These are phyloP conservation scores for Fusarium coffeatum DNA, from an alignment of 2,329 filamentous ascomycete species.

Conservation along the genomic window DNA sequence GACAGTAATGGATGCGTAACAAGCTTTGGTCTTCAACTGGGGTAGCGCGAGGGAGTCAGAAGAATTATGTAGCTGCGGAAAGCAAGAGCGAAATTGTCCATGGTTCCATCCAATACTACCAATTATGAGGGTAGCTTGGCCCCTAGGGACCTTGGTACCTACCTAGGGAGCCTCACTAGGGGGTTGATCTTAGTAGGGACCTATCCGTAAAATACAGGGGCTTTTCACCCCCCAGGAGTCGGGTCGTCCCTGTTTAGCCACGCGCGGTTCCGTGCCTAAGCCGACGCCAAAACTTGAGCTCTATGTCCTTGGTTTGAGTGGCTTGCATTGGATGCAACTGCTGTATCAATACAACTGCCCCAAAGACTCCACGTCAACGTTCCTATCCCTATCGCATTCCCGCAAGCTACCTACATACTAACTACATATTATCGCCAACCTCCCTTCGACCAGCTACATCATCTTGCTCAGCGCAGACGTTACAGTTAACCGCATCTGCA, in stretches of 20 bases:
- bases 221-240: background rate
- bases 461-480: background rate
- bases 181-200: background rate
- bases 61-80: background rate
- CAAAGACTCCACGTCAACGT: slow-evolving; percentile 36
- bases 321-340: background rate
- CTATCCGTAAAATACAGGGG: slow-evolving; percentile 12
- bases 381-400: slow-evolving; percentile 14
- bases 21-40: background rate
- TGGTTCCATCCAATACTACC: too few relatives aligned
- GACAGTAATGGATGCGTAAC: background rate
- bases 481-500: background rate
- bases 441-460: slow-evolving; percentile 4
- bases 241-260: background rate
- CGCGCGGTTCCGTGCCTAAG: background rate
- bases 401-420: slow-evolving; percentile 1
- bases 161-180: slow-evolving; percentile 6
- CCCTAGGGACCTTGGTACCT: too few relatives aligned
- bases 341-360: background rate
- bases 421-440: slow-evolving; percentile 2
- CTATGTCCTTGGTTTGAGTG: slow-evolving; percentile 17
- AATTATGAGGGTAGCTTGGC: too few relatives aligned
- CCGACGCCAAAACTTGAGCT: slow-evolving; percentile 2
- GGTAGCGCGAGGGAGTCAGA: background rate
- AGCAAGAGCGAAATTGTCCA: background rate